Conservation (phyloP, 768 basidiomycete species). For the Leccinellum albellum region DNA sequence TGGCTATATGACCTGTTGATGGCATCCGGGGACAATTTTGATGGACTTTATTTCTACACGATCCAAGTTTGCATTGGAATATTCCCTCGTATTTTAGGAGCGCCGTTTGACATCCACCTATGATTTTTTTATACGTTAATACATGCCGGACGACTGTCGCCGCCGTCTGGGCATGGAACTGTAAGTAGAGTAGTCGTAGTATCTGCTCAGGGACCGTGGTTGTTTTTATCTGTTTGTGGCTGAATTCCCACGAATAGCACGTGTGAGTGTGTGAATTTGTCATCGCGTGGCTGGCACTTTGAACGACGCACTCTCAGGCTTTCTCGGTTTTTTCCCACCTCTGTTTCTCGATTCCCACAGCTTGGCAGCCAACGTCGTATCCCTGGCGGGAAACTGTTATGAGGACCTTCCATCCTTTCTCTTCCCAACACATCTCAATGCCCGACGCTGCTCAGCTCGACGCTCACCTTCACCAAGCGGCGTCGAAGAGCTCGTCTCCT, state of each 20-base stretch:
- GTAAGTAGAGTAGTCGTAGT: background rate
- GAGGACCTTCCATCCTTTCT: slow-evolving; percentile 43
- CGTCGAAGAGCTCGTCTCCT: slow-evolving; percentile 43
- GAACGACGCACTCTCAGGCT: slow-evolving; percentile 25
- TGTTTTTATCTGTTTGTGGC: slow-evolving; percentile 17
- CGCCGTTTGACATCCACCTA: slow-evolving; percentile 7
- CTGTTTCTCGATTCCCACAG: slow-evolving; percentile 43
- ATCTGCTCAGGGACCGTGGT: background rate
- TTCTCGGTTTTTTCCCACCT: slow-evolving; percentile 45
- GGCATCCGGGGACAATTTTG: slow-evolving; percentile 11
- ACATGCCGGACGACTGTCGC: slow-evolving; percentile 5
- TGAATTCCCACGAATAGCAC: slow-evolving; percentile 30
- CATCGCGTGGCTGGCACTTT: slow-evolving; percentile 14
- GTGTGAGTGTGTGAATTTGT: slow-evolving; percentile 29
- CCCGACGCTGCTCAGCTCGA: slow-evolving; percentile 35
- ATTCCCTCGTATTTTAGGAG: slow-evolving; percentile 17
- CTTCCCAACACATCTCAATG: slow-evolving; percentile 41
- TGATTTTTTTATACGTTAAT: slow-evolving; percentile 18
- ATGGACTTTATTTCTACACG: slow-evolving; percentile 18
- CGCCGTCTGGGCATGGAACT: background rate
- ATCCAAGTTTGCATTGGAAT: slow-evolving; percentile 16
- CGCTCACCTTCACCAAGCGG: slow-evolving; percentile 29
- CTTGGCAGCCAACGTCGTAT: slow-evolving; percentile 35
- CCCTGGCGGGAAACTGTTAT: slow-evolving; percentile 41
- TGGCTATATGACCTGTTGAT: slow-evolving; percentile 15